Conservation (phyloP, 768 basidiomycete species). For the Mrakia gelida region DNA sequence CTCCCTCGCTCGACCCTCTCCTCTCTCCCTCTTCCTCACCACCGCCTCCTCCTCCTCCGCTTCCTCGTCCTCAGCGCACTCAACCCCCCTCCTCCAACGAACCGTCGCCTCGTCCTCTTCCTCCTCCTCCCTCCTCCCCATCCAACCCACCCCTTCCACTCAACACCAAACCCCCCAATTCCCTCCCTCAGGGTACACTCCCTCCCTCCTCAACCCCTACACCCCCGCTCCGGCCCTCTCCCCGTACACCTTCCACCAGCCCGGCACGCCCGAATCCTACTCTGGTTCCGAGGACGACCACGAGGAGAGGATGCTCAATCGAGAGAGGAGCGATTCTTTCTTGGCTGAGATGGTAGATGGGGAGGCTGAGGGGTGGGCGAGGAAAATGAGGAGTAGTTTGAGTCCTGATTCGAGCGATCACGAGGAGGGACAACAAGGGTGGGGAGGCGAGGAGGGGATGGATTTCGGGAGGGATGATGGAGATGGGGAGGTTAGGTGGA, state of each 20-base stretch:
- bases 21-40: slow-evolving; percentile 3
- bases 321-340: slow-evolving; percentile 5
- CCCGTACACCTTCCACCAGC: slow-evolving; percentile 25
- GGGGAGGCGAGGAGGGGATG: background rate
- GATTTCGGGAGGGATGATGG: background rate
- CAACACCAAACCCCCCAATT: background rate
- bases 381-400: slow-evolving; percentile 19
- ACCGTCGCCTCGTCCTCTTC: background rate
- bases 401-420: slow-evolving; percentile 18
- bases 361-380: slow-evolving; percentile 11
- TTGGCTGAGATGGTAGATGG: background rate
- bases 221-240: slow-evolving; percentile 26
- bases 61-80: background rate
- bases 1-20: background rate
- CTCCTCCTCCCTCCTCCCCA: background rate
- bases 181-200: background rate
- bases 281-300: slow-evolving; percentile 25
- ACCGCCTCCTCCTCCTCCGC: background rate
- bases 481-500: background rate
- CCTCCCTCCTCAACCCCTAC: background rate
- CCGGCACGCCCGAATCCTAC: slow-evolving; percentile 28
- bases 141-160: background rate
- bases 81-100: background rate
- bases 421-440: background rate
- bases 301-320: slow-evolving; percentile 12